Conservation (phyloP, 495 filamentous ascomycete genomes). For the Cetradonia linearis region DNA sequence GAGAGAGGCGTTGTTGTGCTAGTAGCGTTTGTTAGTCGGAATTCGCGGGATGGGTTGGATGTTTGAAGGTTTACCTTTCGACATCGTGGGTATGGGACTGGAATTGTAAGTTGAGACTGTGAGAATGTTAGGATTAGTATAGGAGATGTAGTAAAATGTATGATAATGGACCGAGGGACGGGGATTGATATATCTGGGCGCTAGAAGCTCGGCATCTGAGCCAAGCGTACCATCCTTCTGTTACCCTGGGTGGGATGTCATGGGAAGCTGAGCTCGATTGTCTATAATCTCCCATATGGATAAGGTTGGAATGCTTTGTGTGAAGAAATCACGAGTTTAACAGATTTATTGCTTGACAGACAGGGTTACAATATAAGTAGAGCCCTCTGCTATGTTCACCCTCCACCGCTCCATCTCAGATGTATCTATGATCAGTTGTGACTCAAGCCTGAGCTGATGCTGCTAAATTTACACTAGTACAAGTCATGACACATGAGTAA, state of each 20-base stretch:
- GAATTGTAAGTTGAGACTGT: not conserved
- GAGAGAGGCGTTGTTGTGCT: slow-evolving; percentile 54
- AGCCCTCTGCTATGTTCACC: not conserved
- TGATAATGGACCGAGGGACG: slow-evolving; percentile 5
- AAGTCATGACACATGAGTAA: not conserved
- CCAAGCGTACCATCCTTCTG: no score
- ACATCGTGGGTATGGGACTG: not conserved
- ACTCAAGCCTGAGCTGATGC: slow-evolving; percentile 3
- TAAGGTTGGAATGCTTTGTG: no score
- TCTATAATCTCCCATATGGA: no score
- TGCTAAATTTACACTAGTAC: slow-evolving; percentile 6
- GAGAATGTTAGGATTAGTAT: not conserved
- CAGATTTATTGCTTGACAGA: no score
- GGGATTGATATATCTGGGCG: no score
- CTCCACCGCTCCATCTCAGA: not conserved
- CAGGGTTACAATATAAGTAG: no score
- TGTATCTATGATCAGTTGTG: not conserved
- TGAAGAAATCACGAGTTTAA: no score
- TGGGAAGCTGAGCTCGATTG: no score
- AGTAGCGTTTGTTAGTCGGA: not conserved
- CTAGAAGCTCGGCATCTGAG: no score
- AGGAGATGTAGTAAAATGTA: not conserved
- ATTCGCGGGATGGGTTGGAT: not conserved
- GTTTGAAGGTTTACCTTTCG: not conserved
- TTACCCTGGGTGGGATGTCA: no score